Base-by-base conservation (phyloP, 1,284 basidiomycete genomes). In the Lentinus polychrous region DNA sequence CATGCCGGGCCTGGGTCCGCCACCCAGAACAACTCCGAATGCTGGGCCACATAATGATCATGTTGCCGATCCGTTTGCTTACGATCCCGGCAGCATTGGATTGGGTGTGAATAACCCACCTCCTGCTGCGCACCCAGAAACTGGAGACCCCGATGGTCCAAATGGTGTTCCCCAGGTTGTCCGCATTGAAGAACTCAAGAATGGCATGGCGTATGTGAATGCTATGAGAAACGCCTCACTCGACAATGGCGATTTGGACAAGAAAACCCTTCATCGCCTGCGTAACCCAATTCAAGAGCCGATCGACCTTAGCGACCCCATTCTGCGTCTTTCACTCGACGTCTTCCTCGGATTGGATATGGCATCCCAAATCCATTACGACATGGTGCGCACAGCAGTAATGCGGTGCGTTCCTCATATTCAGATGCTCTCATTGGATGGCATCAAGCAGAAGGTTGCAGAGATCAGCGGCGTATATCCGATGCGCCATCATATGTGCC, bases 401-500 rank as follows among this genome's bases (percentile, higher is more conserved):
- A 34, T 7, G 2, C 36, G n/a, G 6, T 43, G 52, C 53, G 0
- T 38, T 22, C 61, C 58, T 1, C 50, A 59, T 1, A 20, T 33
- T 8, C 27, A 54, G 0, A 47, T 68, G 6, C 57, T 63, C 1
- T 59, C 62, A 0, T 61, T 58, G 34, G 43, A 60, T 39, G 22
- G 43, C 4, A 52, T 66, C 39, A 58, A 65, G 39, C 38, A 45
- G 8, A 42, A 38, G 3, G 45, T 64, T 1, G 48, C 32, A 8
- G 44, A 60, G 0, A 37, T 64, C 27, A 63, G 42, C 14, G 61
- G 66, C 3, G 51, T 68, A 11, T 8, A 39, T 7, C 38, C 59
- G 1, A 43, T 67, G 5, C 17, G 37, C 0, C 32, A 51, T 18
- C 59, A 68, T 45, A 67, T 67, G 65, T 68, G 66, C 44, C 36